A percentile compares a stretch with the other conserved stretches of the same genome.
These are phyloP conservation scores for Stereocaulon alpinum DNA, from an alignment of 495 filamentous ascomycete species.

Conservation along the genomic window DNA sequence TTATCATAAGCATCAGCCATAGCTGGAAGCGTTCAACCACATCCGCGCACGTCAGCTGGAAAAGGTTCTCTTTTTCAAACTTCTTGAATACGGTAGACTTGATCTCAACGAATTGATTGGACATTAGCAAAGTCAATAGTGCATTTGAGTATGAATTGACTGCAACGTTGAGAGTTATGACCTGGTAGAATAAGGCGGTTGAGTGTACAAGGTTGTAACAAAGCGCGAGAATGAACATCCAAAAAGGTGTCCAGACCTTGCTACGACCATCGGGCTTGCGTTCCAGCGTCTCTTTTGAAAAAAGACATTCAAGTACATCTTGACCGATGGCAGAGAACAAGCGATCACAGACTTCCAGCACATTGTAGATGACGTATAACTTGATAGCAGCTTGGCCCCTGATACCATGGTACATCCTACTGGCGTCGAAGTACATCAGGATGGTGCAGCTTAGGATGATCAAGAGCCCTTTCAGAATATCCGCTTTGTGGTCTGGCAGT, in stretches of 20 bases:
- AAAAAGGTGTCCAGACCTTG: conserved; percentile 82
- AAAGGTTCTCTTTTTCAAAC: conserved; percentile 68
- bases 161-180: conserved; percentile 93
- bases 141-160: conserved; percentile 99
- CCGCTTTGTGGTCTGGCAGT: conserved; percentile 83
- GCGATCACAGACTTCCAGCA: conserved; percentile 80
- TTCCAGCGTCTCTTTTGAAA: conserved; percentile 84
- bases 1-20: conserved; percentile 94
- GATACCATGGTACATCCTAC: conserved; percentile 97
- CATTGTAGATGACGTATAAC: conserved; percentile 96
- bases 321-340: conserved; percentile 85
- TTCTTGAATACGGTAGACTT: conserved; percentile 96
- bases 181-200: conserved; percentile 85
- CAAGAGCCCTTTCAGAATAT: conserved; percentile 80
- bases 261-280: conserved; percentile 79
- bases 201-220: conserved; percentile 82
- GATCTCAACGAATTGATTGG: conserved; percentile 97
- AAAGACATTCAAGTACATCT: conserved; percentile 91
- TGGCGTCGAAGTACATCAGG: conserved; percentile 88
- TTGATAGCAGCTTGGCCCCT: conserved; percentile 95
- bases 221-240: conserved; percentile 79
- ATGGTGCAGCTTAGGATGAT: conserved; percentile 74
- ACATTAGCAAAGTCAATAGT: conserved; percentile 78
- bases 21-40: conserved; percentile 96
- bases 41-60: conserved; percentile 92